Evolutionary conservation across 768 basidiomycete species (phyloP).

Genomic region (Tubosaeta sp.): DNA sequence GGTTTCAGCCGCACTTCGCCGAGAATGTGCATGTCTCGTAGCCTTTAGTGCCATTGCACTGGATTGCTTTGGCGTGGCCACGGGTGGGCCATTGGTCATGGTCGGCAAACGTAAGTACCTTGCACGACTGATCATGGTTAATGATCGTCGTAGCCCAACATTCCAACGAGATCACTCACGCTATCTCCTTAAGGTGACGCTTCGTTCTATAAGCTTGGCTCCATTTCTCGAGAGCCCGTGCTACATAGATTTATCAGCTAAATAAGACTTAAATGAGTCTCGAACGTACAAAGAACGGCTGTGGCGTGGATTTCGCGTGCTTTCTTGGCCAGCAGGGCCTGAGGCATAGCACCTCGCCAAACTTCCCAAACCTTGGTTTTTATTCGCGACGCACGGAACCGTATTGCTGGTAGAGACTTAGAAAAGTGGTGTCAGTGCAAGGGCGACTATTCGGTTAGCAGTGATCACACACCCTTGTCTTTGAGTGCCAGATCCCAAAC

Average conservation of each 20-base stretch:
- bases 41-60: slow-evolving; percentile 23
- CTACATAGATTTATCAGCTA: slow-evolving; percentile 11
- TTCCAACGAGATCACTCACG: slow-evolving; percentile 49
- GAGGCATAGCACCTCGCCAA: slow-evolving; percentile 71
- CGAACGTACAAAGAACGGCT: slow-evolving; percentile 52
- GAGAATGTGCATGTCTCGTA: slow-evolving; percentile 30
- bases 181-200: slow-evolving; percentile 73
- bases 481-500: slow-evolving; percentile 71
- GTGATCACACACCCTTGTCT: slow-evolving; percentile 53
- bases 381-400: slow-evolving; percentile 59
- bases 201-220: slow-evolving; percentile 62
- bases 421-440: slow-evolving; percentile 8
- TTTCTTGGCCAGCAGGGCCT: slow-evolving; percentile 56
- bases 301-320: slow-evolving; percentile 60
- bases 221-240: slow-evolving; percentile 67
- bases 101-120: slow-evolving; percentile 74
- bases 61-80: slow-evolving; percentile 27
- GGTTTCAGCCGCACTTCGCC: slow-evolving; percentile 24
- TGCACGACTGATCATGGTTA: slow-evolving; percentile 54
- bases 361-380: slow-evolving; percentile 59
- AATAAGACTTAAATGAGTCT: not conserved
- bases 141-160: slow-evolving; percentile 22
- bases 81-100: slow-evolving; percentile 37
- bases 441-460: not conserved
- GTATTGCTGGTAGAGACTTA: slow-evolving; percentile 76